Evolutionary conservation across 768 basidiomycete species (phyloP), one percentile per base, ranked within the genome.

Genomic region (Hirschioporus abietinus): DNA sequence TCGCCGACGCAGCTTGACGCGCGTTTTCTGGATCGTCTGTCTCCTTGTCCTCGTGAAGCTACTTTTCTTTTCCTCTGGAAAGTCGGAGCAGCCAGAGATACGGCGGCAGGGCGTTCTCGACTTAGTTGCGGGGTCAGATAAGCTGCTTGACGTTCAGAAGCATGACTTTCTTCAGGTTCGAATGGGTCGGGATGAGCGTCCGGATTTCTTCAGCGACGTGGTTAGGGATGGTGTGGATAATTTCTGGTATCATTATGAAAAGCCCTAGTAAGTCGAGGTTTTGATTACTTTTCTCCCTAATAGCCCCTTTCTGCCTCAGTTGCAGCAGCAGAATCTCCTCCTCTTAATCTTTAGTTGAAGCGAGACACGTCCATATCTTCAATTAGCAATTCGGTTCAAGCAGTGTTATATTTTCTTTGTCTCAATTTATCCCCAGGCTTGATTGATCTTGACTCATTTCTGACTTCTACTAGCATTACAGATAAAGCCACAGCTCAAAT

Each of bases 231-330:
- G 96, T 18, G 84, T 89, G 58, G 73, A 81, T 61, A 93, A 98
- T 76, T 98, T 91, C 74, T 99, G 96, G 97, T 87, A 89, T 17
- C 82, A 93, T 30, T 97, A 93, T 75, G 95, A 97, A 73, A 82
- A 89, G 70, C 96, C 96, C 17, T 96, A 93, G 92, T 93, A 72
- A 75, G 91, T 83, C 5, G 15, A 52, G 3, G 15, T 3, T 52
- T 20, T 15, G 23, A 26, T 24, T 66, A 30, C 5, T 18, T 23
- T 15, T 15, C 42, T 52, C 6, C 5, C 42, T 15, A 20, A 3
- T 52, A 15, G 1, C 42, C 42, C 12, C 42, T 10, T 20, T 2
- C 42, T 10, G 15, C 12, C 6, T 10, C 42, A 30, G 30, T 30
- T 8, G 30, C 30, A 30, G 30, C 30, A 30, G 8, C 30, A 8